Base-by-base conservation (phyloP, 1,284 basidiomycete species). In the Moesziomyces sp. region DNA sequence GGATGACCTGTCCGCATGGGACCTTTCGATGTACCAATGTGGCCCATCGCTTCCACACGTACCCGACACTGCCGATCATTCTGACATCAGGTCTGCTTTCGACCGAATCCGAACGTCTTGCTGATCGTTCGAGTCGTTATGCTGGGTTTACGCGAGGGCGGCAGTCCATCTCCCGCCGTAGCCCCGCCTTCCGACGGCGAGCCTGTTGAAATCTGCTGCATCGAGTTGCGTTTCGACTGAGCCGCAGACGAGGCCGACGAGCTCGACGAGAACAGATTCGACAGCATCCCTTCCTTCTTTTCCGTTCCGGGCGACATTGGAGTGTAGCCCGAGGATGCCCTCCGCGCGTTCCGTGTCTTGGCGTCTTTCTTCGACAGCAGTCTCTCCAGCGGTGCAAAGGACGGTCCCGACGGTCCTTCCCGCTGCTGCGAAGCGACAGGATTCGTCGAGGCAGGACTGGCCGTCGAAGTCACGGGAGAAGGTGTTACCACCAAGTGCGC, bases 361-460 rank as follows among this genome's bases (percentile, higher is more conserved):
- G 68, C 74, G 14, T 78, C 65, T 30, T 76, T 79, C 33, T 74
- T 69, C 13, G 74, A 64, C 16, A 78, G 28, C 14, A 76, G 50
- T 21, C 70, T 38, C 28, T 74, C 78, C 14, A 76, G 67, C 5
- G 78, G 67, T 16, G 78, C 60, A 19, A 74, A 79, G 3, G 64
- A 49, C 18, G 57, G 47, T 21, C 68, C 58, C 5, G 64, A 50
- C 7, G 60, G 50, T 14, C 21, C 46, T 11, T 64, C 58, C 23
- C 55, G 59, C 49, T 57, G 63, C 5, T 46, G 43, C n/a, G 53
- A 45, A 5, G 57, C 28, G 1, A 48, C 44, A 16, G 35, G 35
- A 7, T 16, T 14, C 16, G 49, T 14, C n/a, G 60, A 23, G 14
- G 42, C 23, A 3, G 46, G 26, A 3, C 54, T 19, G 5, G 42